These are phyloP conservation scores for Fusarium phyllophilum DNA, from an alignment of 2,329 filamentous ascomycete genomes.

Conservation along the genomic window DNA sequence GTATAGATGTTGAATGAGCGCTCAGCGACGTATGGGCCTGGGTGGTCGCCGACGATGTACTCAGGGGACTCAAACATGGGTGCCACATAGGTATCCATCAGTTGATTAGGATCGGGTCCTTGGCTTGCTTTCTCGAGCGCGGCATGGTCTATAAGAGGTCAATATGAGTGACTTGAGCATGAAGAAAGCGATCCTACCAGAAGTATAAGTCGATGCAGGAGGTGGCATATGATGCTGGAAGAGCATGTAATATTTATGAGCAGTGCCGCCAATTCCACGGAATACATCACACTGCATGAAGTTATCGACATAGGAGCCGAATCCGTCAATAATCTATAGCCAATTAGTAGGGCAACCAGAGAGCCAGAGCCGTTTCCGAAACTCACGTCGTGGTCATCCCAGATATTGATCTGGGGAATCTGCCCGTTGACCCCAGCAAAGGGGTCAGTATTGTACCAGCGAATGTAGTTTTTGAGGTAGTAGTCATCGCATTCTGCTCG, in stretches of 20 bases:
- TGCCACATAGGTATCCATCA: slow-evolving; percentile 78
- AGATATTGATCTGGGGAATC: slow-evolving; percentile 96
- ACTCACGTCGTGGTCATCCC: slow-evolving; percentile 91
- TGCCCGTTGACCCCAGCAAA: slow-evolving; percentile 89
- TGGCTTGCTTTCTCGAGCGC: slow-evolving; percentile 51
- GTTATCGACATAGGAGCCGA: slow-evolving; percentile 90
- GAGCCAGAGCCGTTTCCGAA: not conserved
- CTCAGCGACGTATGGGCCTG: slow-evolving; percentile 90
- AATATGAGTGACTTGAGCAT: slow-evolving; percentile 4
- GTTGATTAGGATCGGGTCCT: slow-evolving; percentile 75
- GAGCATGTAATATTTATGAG: slow-evolving; percentile 97
- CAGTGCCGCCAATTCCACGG: slow-evolving; percentile 87
- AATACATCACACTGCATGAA: slow-evolving; percentile 96
- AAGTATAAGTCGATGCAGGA: slow-evolving; percentile 83
- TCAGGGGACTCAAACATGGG: slow-evolving; percentile 67
- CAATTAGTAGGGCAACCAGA: slow-evolving; percentile 51
- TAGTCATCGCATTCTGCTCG: slow-evolving; percentile 88
- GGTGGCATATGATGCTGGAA: slow-evolving; percentile 96
- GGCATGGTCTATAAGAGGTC: slow-evolving; percentile 36
- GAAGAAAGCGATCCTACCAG: slow-evolving; percentile 26
- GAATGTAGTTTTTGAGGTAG: slow-evolving; percentile 89
- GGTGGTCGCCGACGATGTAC: slow-evolving; percentile 81
- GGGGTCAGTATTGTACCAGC: slow-evolving; percentile 83
- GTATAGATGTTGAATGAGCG: slow-evolving; percentile 88
- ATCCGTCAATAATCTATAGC: slow-evolving; percentile 83